Percentiles rank a stretch among this genome's conserved stretches.
Evolutionary conservation across 2,329 filamentous ascomycete species (phyloP).

Genomic region (Trichoderma harzianum): DNA sequence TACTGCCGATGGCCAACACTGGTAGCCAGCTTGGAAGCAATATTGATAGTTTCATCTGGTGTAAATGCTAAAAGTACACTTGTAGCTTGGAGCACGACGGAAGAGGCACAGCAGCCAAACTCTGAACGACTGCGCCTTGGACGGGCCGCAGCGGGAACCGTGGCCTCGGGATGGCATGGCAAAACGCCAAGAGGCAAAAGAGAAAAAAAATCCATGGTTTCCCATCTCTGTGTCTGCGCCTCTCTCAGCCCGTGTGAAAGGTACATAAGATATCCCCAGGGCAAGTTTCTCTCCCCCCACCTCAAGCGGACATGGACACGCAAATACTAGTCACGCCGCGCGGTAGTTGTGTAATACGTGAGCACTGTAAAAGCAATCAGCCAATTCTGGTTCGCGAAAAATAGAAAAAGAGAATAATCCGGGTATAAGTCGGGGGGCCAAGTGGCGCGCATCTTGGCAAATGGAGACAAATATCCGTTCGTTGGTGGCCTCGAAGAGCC

Average conservation of each 20-base stretch:
- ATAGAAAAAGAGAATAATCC: neutral
- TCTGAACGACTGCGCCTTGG: neutral
- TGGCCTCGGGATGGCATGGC: neutral
- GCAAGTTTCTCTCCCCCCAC: neutral
- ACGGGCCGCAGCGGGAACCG: slow-evolving; percentile 14
- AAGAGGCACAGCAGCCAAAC: neutral
- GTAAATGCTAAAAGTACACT: neutral
- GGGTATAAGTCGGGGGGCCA: neutral
- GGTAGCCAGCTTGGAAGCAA: neutral
- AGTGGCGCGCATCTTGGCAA: neutral
- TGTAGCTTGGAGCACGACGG: neutral
- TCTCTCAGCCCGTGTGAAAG: neutral
- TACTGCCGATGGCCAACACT: neutral
- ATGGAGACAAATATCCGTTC: slow-evolving; percentile 1
- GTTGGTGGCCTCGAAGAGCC: neutral
- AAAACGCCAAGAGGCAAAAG: neutral
- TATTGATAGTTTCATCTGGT: neutral
- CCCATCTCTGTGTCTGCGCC: neutral
- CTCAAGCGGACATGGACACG: no score
- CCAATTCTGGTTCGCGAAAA: neutral
- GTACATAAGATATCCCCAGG: no score
- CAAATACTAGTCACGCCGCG: neutral
- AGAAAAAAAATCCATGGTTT: no score
- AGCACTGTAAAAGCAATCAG: neutral
- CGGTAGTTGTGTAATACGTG: neutral